Evolutionary conservation across 352 stramenopile genomes (phyloP), one percentile per base, ranked within the genome.

Genomic region (Globisporangium splendens): DNA sequence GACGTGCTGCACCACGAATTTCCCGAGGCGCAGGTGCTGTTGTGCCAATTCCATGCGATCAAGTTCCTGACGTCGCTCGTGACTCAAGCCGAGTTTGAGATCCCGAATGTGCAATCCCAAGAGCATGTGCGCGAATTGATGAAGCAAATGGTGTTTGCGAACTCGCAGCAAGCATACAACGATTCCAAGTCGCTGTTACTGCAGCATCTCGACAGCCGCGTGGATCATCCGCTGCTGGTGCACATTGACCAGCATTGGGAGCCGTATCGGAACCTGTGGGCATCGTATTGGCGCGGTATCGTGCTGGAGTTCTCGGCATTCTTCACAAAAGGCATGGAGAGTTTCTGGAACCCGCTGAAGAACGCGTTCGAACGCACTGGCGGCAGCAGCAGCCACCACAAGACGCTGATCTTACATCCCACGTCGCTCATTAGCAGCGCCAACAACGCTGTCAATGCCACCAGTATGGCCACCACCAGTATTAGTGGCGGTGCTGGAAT

Each of bases 21-120:
- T 55, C 76, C 78, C 50, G 65, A 74, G 15, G 69, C 79, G 48
- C 74, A 70, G 28, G 44, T 87, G 49, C 61, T 90, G 50, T 43
- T 90, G 41, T 88, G 77, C 47, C 80, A 90, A 60, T 85, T 88
- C 46, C 78, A 90, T 35, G 76, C 86, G 44, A 79, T 90, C 69
- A 83, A 87, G 62, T 77, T 77, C 41, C 71, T 90, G 49, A 74
- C 69, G 22, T 72, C 63, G 8, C 65, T 87, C 12, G 63, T 87
- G 22, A 68, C 58, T 10, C 74, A 85, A 50, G 39, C 31, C 6
- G 73, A 77, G 50, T 80, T 80, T 24, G 69, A 59, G 4, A 70
- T 85, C 46, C 51, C 60, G 18, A 68, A 63, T 22, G 53, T 70
- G 20, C 56, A 73, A n/a, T 66, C 67, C 0, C 72, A 83, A 46